Evolutionary conservation across 257 asterid species (phyloP), one percentile per base, ranked within the genome.

Genomic region (Sherardia arvensis): DNA sequence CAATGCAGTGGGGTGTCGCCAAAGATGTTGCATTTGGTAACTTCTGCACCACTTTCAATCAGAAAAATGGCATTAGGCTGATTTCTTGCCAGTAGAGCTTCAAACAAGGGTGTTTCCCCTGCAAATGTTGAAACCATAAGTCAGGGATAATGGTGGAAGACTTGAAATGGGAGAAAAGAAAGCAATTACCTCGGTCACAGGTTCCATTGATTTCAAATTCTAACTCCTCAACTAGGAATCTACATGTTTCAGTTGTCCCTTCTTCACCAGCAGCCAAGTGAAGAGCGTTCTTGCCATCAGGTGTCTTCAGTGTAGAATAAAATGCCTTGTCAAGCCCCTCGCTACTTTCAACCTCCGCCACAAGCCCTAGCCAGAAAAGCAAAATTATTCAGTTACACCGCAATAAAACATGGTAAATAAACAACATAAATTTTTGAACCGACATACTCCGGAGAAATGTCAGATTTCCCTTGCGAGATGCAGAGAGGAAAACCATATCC

Each of bases 101-200:
- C 49, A 23, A 15, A n/a, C 66, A 77, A 62, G 66, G 78, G 70
- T 9, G 75, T 76, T 1, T 56, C 47, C 20, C 78, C 78, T 73
- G 75, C 34, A 34, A 43, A 21, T 51, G 23, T 20, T 7, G 11
- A 18, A 51, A 5, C 23, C 47, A 38, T 38, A 18, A 38, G 47
- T 38, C 15, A 38, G 10, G 12, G 47, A 38, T 38, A 36, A 36
- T 36, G 12, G 2, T 38, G 10, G 14, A 38, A 38, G 4, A 38
- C 47, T 38, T 38, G 14, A 11, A 38, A 18, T 38, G 47, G 47
- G 3, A 1, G 18, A 38, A 38, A 2, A 38, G 47, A 38, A 11
- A 10, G 47, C 47, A 38, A 38, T 3, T 38, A 38, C 47, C 47
- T 12, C 5, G 18, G 47, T 38, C 47, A 38, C 47, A 38, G 47